Percentiles rank a stretch among this genome's conserved stretches.
phyloP scores from a whole-genome alignment of 768 basidiomycete genomes.

The Suillus spraguei region DNA sequence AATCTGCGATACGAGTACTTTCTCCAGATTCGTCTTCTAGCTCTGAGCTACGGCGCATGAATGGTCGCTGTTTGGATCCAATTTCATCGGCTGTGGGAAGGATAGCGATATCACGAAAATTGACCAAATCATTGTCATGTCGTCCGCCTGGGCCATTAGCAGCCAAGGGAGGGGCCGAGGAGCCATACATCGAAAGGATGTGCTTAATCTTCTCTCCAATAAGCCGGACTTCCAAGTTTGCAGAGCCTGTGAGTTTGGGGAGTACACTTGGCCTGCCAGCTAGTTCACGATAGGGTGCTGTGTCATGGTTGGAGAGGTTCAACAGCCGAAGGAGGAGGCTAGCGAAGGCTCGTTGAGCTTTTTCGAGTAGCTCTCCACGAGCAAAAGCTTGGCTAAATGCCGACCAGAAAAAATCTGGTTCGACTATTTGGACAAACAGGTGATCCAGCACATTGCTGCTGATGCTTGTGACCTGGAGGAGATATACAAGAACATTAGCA shows the following conservation, averaged over 20 bases:
- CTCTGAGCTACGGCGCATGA: conserved; percentile 43
- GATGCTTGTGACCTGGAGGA: conserved; percentile 38
- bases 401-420: conserved; percentile 51
- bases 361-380: conserved; percentile 28
- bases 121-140: conserved; percentile 62
- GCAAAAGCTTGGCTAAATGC: conserved; percentile 32
- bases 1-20: conserved; percentile 37
- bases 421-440: conserved; percentile 39
- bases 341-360: conserved; percentile 40
- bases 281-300: conserved; percentile 36
- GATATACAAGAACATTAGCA: conserved; percentile 36
- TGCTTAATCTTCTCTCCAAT: conserved; percentile 41
- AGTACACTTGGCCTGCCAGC: conserved; percentile 31
- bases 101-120: conserved; percentile 58
- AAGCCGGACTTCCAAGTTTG: conserved; percentile 21
- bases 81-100: conserved; percentile 62
- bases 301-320: conserved; percentile 33
- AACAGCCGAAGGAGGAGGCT: conserved; percentile 52
- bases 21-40: conserved; percentile 43
- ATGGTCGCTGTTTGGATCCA: conserved; percentile 41
- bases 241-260: conserved; percentile 21
- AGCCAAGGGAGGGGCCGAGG: conserved; percentile 18
- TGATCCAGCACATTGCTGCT: conserved; percentile 40
- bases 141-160: conserved; percentile 53
- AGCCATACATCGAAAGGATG: conserved; percentile 26